Evolutionary conservation across 345 rosid genomes (phyloP), one percentile per base, ranked within the genome.

Genomic region (Hirschfeldia incana): DNA sequence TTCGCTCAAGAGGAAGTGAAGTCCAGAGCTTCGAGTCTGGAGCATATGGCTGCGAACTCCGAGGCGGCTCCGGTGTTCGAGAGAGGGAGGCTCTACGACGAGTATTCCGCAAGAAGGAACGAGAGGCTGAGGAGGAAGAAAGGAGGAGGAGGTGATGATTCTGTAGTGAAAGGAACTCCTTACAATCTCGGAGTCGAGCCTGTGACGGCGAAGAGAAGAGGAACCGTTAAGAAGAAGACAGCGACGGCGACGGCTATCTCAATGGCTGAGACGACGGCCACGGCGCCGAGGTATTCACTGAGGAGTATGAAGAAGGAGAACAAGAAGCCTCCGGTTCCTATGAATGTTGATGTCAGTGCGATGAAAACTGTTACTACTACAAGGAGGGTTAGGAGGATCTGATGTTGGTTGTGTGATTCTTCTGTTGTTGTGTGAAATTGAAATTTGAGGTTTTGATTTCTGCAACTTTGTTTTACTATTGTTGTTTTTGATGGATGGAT

Each of bases 1-100:
- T 62, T 74, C 11, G 49, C 60, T 0, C 28, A 76, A 30, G 78
- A 39, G 3, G 70, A 69, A 5, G 15, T 9, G 0, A 72, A 58
- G 42, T 4, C 51, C 2, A 72, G 68, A 78, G 55, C 55, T 62
- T 10, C 61, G 49, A 58, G 53, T 10, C 65, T 80, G 26, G 5
- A 67, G 30, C 69, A 55, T 13, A 37, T 80, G 1, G 74, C 73
- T 3, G 5, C 49, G 5, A 76, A 79, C 10, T 82, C 90, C 9
- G 57, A 51, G 57, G 57, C 1, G 57, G 27, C 27, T 53, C 60
- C 60, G 4, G 27, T 53, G 10, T 53, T 53, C 60, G 60, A 53
- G 60, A 53, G 60, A 53, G 60, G 60, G 60, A 53, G 60, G 60
- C 7, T 53, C 4, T 53, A 53, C 27, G 60, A 53, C 2, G 60